phyloP scores from a whole-genome alignment of 164 flowering plant species.

The Litsea cubeba region DNA sequence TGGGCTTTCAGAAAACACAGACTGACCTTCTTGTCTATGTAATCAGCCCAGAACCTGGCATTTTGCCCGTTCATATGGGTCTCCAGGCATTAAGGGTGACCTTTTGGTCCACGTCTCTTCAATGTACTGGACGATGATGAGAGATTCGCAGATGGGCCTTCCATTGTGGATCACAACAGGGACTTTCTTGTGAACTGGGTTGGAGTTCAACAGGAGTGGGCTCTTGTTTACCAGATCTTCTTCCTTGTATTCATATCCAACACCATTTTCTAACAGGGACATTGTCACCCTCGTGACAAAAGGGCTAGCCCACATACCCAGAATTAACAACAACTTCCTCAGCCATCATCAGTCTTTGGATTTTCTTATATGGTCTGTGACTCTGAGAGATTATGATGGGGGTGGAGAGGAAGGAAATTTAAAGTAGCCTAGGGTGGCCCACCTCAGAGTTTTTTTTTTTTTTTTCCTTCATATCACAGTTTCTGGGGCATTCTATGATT shows the following conservation, averaged over 20 bases:
- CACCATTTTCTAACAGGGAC: constrained; percentile 17
- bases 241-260: constrained; percentile 27
- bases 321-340: constrained; percentile 17
- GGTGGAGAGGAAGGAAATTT: too few species aligned
- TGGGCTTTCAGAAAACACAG: not conserved
- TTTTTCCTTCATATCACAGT: too few species aligned
- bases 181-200: constrained; percentile 21
- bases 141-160: constrained; percentile 22
- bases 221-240: constrained; percentile 11
- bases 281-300: constrained; percentile 28
- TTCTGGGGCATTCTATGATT: too few species aligned
- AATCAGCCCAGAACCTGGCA: constrained; percentile 15
- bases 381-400: too few species aligned
- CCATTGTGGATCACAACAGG: constrained; percentile 22
- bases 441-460: too few species aligned
- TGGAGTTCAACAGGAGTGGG: constrained; percentile 13
- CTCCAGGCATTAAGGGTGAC: constrained; percentile 11
- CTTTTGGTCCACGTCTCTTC: constrained; percentile 18
- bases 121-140: constrained; percentile 21
- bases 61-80: constrained; percentile 11
- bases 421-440: too few species aligned
- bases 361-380: too few species aligned
- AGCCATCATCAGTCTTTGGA: constrained; percentile 8
- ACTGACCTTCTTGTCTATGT: constrained; percentile 8
- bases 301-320: constrained; percentile 21